phyloP scores from a whole-genome alignment of 1,284 basidiomycete species.

The Mycosarcoma mackinlayi region DNA sequence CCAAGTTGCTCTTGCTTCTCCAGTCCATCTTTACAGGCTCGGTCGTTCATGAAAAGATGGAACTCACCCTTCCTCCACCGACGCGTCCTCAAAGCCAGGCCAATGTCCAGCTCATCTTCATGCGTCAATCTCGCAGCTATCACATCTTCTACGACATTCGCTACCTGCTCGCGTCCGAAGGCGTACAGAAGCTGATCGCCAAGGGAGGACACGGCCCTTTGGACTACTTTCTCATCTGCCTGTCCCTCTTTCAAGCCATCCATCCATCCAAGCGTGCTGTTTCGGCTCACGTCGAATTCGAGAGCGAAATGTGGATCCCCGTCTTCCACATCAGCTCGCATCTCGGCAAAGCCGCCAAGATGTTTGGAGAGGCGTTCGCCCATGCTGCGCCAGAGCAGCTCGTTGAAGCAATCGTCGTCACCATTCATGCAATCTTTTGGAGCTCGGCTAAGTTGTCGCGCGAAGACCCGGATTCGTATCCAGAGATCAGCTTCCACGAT shows the following conservation, averaged over 20 bases:
- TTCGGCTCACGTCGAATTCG: slow-evolving; percentile 65
- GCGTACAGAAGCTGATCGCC: slow-evolving; percentile 62
- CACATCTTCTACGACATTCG: slow-evolving; percentile 66
- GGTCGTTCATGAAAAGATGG: slow-evolving; percentile 24
- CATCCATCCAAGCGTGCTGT: slow-evolving; percentile 60
- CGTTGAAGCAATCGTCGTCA: slow-evolving; percentile 76
- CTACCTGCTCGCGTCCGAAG: slow-evolving; percentile 61
- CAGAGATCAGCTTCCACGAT: slow-evolving; percentile 72
- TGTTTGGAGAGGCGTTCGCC: slow-evolving; percentile 62
- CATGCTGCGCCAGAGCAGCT: slow-evolving; percentile 75
- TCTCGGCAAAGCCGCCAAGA: slow-evolving; percentile 59
- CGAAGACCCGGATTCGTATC: slow-evolving; percentile 74
- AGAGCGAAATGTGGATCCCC: slow-evolving; percentile 65
- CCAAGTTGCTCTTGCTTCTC: slow-evolving; percentile 57
- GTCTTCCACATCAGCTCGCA: slow-evolving; percentile 65
- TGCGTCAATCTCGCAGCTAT: slow-evolving; percentile 59
- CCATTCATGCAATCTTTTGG: slow-evolving; percentile 76
- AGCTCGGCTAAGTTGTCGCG: slow-evolving; percentile 36
- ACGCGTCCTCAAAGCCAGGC: slow-evolving; percentile 49
- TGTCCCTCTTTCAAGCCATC: slow-evolving; percentile 63
- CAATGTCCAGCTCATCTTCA: slow-evolving; percentile 50
- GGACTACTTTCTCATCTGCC: slow-evolving; percentile 56
- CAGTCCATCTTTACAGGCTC: slow-evolving; percentile 61
- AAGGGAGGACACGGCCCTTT: slow-evolving; percentile 25
- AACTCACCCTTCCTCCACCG: slow-evolving; percentile 52